Evolutionary conservation across 2,329 filamentous ascomycete genomes (phyloP).

Genomic region (Allantophomopsis cytisporea): DNA sequence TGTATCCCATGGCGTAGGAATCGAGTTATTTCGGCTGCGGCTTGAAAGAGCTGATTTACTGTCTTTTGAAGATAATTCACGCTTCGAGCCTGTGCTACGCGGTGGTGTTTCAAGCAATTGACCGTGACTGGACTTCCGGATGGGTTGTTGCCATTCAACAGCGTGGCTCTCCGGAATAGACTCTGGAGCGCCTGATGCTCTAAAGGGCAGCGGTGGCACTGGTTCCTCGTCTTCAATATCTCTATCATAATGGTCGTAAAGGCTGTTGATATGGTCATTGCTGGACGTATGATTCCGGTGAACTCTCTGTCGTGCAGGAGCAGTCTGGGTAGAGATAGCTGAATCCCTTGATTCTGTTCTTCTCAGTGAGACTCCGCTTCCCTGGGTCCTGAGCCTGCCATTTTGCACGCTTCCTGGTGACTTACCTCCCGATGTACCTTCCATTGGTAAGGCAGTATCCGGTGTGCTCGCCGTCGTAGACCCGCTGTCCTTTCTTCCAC

Average conservation of each 20-base stretch:
- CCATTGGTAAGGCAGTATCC: slow-evolving; percentile 6
- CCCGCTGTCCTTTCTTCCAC: slow-evolving; percentile 7
- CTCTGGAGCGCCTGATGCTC: neutral
- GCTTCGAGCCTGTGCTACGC: too few relatives aligned
- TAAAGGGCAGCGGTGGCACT: slow-evolving; percentile 6
- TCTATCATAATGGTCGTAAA: slow-evolving; percentile 15
- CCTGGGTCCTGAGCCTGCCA: neutral
- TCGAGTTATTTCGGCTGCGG: too few relatives aligned
- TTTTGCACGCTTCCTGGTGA: neutral
- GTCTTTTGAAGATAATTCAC: too few relatives aligned
- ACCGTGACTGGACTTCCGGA: neutral
- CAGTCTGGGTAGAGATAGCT: neutral
- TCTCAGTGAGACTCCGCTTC: neutral
- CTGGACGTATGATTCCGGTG: slow-evolving; percentile 3
- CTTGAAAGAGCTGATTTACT: too few relatives aligned
- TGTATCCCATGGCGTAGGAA: slow-evolving; percentile 7
- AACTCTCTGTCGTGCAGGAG: neutral
- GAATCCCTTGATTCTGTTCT: neutral
- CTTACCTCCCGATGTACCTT: slow-evolving; percentile 4
- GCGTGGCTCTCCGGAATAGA: neutral
- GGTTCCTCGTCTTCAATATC: too few relatives aligned
- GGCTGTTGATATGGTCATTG: slow-evolving; percentile 5
- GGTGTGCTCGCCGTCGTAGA: slow-evolving; percentile 4
- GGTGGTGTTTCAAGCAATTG: neutral
- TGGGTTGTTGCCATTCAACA: neutral